Evolutionary conservation across 768 basidiomycete genomes (phyloP).

Genomic region (Tulasnella sp.): DNA sequence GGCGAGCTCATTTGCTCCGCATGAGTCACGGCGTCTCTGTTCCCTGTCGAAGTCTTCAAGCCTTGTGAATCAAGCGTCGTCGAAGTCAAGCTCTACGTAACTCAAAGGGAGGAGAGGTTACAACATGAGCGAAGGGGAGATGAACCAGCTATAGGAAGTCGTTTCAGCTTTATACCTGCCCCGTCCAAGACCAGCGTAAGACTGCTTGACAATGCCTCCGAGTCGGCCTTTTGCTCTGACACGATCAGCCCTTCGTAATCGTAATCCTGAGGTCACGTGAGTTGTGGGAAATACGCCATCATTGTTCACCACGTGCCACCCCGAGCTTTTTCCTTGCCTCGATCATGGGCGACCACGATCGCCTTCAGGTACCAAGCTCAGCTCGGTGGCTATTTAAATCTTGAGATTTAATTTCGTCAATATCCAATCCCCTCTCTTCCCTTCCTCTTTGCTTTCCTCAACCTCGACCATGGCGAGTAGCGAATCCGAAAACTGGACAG

Average conservation of each 20-base stretch:
- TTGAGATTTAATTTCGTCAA: too few relatives aligned
- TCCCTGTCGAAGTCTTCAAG: too few relatives aligned
- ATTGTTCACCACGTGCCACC: background rate
- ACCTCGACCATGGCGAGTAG: background rate
- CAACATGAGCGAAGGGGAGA: background rate
- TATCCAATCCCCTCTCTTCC: too few relatives aligned
- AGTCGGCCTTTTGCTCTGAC: background rate
- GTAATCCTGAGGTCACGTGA: background rate
- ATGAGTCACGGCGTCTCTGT: too few relatives aligned
- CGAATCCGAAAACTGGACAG: background rate
- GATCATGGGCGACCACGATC: background rate
- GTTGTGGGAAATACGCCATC: background rate
- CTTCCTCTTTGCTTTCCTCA: background rate
- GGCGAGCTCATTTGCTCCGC: too few relatives aligned
- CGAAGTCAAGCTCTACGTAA: too few relatives aligned
- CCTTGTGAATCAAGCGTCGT: too few relatives aligned
- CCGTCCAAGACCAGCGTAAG: background rate
- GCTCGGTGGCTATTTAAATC: background rate
- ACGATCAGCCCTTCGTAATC: background rate
- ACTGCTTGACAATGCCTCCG: background rate
- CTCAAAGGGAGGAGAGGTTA: too few relatives aligned
- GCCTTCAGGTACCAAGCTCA: too few relatives aligned
- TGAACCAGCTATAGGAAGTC: background rate
- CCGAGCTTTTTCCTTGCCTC: background rate
- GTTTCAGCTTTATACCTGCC: background rate